Base-by-base conservation (phyloP, 495 filamentous ascomycete species). In the Bryoglossum gracile region DNA sequence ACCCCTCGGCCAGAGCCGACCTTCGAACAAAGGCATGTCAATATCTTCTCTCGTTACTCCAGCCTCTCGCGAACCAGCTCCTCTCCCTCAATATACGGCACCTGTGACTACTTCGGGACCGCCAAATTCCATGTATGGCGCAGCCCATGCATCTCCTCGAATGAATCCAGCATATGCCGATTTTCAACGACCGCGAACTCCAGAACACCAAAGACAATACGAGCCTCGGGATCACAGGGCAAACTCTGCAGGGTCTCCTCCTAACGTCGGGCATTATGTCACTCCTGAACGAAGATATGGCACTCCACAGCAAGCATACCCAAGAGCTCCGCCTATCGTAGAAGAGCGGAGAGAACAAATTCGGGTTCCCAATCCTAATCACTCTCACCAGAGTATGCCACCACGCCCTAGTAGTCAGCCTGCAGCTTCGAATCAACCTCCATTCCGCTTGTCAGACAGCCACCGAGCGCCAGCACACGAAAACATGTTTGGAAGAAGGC, bases 21-120 rank as follows among this genome's bases (percentile, higher is more conserved):
- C 68, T 4, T 62, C 56, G 8, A 65, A 60, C 41, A 63, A 66
- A 8, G 79, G 84, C 70, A 97, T 98, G 92, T 94, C 92, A 17
- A 98, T 98, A 58, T 92, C 88, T 8, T 87, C 92, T 17, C 88
- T 98, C 76, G 78, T 98, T 30, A 64, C 76, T 14, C 59, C 70
- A 6, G 63, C 66, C 19, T 64, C 73, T 8, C 74, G 77, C 24
- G 82, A 83, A 52, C 68, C 70, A 46, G 26, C 26, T 13, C 72
- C 72, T 38, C 73, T 71, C 35, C 66, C 68, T 11, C 65, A 56
- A 44, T 59, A 55, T 38, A 63, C 70, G 18, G 71, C 80, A 30
- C 74, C 80, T 10, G 65, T 68, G 40, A 72, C 74, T 2, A 67
- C 67, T 18, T 67, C 66, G 22, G 68, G 67, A 25, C 55, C 69